Conservation (phyloP, 192 early-diverging fungal species). For the Linnemannia schmuckeri region DNA sequence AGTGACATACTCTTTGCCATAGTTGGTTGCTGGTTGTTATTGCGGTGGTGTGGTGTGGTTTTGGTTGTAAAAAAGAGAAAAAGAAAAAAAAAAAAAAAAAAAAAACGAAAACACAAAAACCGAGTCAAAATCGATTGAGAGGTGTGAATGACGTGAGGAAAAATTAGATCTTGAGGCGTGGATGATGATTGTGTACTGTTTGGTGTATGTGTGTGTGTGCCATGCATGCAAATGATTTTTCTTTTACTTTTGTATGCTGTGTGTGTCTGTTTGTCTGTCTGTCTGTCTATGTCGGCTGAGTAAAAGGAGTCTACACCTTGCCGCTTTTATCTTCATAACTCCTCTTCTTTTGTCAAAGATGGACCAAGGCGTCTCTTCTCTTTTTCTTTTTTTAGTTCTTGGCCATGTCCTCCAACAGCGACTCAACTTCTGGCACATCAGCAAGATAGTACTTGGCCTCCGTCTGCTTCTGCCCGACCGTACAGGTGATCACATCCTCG, state of each 20-base stretch:
- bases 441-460: slow-evolving; percentile 92
- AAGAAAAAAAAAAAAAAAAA: slow-evolving; percentile 7
- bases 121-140: not conserved
- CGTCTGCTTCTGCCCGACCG: slow-evolving; percentile 97
- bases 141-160: not conserved
- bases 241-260: slow-evolving; percentile 7
- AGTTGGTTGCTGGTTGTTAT: not conserved
- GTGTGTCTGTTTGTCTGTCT: not conserved
- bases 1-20: slow-evolving; percentile 30
- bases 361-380: not conserved
- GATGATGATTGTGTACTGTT: not conserved
- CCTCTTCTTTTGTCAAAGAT: not conserved
- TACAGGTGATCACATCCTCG: slow-evolving; percentile 80
- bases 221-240: slow-evolving; percentile 2
- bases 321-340: not conserved
- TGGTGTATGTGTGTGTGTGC: not conserved
- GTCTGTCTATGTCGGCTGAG: not conserved
- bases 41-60: not conserved
- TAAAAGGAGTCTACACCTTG: not conserved
- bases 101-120: not conserved
- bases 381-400: slow-evolving; percentile 19
- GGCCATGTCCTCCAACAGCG: slow-evolving; percentile 55
- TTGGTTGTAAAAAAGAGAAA: not conserved
- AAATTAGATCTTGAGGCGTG: not conserved
- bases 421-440: slow-evolving; percentile 68